These are phyloP conservation scores for Ochromonas danica DNA, from an alignment of 108 stramenopile genomes.

Conservation along the genomic window DNA sequence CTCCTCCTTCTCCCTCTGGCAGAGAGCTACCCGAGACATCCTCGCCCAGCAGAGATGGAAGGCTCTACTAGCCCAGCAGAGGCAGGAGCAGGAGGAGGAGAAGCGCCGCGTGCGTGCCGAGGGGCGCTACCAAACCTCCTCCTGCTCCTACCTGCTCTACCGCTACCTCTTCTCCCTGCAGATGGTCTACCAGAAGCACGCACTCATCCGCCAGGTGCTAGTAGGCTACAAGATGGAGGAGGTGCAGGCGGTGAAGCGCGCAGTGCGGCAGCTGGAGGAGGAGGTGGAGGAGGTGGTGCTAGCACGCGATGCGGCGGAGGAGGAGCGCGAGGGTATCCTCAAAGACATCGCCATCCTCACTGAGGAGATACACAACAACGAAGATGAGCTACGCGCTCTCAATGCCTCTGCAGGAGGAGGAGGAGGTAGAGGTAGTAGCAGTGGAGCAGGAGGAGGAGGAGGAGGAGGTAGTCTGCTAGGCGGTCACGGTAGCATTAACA, in stretches of 20 bases:
- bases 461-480: too few species aligned
- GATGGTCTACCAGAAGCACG: constrained; percentile 29
- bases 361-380: too few species aligned
- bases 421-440: constrained; percentile 32
- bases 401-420: too few species aligned
- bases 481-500: constrained; percentile 50
- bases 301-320: constrained; percentile 31
- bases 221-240: constrained; percentile 37
- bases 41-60: too few species aligned
- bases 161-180: too few species aligned
- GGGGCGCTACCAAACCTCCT: too few species aligned
- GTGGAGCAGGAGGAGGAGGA: constrained; percentile 34
- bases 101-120: background rate
- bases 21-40: too few species aligned
- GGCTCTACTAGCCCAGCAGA: background rate
- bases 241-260: constrained; percentile 35
- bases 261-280: background rate
- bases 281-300: constrained; percentile 35
- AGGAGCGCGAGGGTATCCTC: constrained; percentile 26
- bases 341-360: too few species aligned
- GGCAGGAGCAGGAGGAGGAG: background rate
- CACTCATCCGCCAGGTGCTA: constrained; percentile 34
- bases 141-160: too few species aligned
- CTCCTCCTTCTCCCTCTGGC: too few species aligned
- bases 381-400: too few species aligned